These are phyloP conservation scores for Eucalyptus marginata DNA, from an alignment of 345 rosid species.

Conservation along the genomic window DNA sequence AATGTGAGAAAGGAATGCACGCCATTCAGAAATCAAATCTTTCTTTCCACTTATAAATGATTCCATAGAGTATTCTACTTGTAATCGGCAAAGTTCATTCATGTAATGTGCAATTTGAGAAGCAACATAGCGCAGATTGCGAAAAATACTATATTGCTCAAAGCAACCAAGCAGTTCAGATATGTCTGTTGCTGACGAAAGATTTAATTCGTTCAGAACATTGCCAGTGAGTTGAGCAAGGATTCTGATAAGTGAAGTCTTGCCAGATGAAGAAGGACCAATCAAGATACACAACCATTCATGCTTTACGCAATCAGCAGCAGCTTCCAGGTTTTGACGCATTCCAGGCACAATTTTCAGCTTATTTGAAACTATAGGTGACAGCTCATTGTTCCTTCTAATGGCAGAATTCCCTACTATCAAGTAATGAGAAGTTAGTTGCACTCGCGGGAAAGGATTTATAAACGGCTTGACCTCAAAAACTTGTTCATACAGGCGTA, in stretches of 20 bases:
- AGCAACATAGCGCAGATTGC: constrained; percentile 46
- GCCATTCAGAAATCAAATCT: constrained; percentile 55
- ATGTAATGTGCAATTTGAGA: constrained; percentile 51
- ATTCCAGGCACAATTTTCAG: constrained; percentile 66
- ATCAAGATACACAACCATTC: constrained; percentile 86
- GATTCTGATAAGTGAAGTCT: constrained; percentile 79
- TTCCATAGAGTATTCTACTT: constrained; percentile 31
- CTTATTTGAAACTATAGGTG: constrained; percentile 19
- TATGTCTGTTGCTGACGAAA: constrained; percentile 86
- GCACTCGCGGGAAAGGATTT: constrained; percentile 78
- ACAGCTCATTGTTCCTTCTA: constrained; percentile 35
- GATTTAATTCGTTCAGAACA: constrained; percentile 63
- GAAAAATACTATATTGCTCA: constrained; percentile 86
- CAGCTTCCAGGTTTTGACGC: constrained; percentile 83
- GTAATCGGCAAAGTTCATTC: constrained; percentile 52
- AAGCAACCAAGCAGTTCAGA: constrained; percentile 94
- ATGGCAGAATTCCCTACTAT: constrained; percentile 59
- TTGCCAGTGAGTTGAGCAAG: constrained; percentile 79
- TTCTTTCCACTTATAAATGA: constrained; percentile 19
- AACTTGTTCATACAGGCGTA: constrained; percentile 54
- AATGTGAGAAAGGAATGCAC: constrained; percentile 30
- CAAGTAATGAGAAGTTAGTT: constrained; percentile 42
- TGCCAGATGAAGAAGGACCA: constrained; percentile 87
- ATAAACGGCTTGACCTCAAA: constrained; percentile 52
- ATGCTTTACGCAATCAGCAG: constrained; percentile 57